phyloP scores from a whole-genome alignment of 495 filamentous ascomycete species.

The Podospora australis region DNA sequence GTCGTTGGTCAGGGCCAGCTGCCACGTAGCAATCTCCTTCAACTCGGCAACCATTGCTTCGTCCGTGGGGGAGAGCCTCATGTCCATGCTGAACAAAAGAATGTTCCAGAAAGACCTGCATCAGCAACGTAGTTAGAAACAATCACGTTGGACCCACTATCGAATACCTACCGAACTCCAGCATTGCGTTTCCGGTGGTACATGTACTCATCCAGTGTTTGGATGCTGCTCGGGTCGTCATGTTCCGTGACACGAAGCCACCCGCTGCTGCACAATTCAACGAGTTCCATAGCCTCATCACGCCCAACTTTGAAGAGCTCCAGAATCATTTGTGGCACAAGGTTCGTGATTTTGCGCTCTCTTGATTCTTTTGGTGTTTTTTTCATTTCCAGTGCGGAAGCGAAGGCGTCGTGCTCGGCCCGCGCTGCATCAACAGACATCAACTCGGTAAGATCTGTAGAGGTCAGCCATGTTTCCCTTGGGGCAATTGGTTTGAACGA shows the following conservation, averaged over 20 bases:
- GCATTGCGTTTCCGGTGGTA: neutral
- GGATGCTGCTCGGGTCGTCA: neutral
- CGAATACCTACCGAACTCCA: neutral
- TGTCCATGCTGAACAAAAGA: neutral
- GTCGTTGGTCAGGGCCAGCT: neutral
- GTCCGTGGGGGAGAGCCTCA: neutral
- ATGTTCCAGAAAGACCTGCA: neutral
- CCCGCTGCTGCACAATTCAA: neutral
- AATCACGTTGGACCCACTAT: neutral
- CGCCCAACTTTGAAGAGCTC: neutral
- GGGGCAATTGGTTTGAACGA: neutral
- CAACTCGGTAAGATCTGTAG: neutral
- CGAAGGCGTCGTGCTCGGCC: neutral
- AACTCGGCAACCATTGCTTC: neutral
- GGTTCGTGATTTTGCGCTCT: neutral
- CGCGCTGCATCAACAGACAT: neutral
- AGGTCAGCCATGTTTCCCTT: neutral
- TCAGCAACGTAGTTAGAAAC: neutral
- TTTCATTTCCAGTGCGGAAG: neutral
- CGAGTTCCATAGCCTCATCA: neutral
- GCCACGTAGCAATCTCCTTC: neutral
- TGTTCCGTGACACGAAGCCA: neutral
- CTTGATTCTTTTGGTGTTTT: neutral
- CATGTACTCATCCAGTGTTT: neutral
- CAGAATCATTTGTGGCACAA: neutral